These are phyloP conservation scores for Fusarium chaquense DNA, from an alignment of 2,329 filamentous ascomycete species.

Conservation along the genomic window DNA sequence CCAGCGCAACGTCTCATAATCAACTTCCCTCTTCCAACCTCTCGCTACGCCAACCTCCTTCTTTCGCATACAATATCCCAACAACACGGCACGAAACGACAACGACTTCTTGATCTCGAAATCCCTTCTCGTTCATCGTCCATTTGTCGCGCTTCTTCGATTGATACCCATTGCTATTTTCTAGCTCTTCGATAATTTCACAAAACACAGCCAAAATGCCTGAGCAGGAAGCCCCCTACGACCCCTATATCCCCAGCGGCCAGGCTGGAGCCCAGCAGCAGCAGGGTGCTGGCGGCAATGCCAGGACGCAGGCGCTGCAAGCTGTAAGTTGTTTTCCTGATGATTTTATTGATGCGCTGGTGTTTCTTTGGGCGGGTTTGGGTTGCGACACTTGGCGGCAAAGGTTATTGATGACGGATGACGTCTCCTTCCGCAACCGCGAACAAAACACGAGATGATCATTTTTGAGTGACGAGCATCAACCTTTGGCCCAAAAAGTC, in stretches of 20 bases:
- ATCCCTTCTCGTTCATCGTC: constrained; percentile 18
- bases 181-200: constrained; percentile 18
- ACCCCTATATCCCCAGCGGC: constrained; percentile 87
- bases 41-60: constrained; percentile 44
- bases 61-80: constrained; percentile 38
- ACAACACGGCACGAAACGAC: constrained; percentile 20
- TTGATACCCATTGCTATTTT: constrained; percentile 32
- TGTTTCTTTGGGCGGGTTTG: constrained; percentile 26
- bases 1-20: constrained; percentile 47
- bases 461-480: background rate
- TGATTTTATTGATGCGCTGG: constrained; percentile 33
- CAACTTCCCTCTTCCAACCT: constrained; percentile 47
- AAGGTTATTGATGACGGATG: constrained; percentile 24
- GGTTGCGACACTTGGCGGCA: constrained; percentile 34
- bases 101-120: constrained; percentile 31
- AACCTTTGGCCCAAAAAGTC: background rate
- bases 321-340: constrained; percentile 71
- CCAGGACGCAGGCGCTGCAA: constrained; percentile 76
- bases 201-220: constrained; percentile 58
- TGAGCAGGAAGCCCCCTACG: constrained; percentile 75
- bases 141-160: constrained; percentile 30
- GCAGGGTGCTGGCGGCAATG: constrained; percentile 61
- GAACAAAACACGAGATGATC: constrained; percentile 6
- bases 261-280: constrained; percentile 58
- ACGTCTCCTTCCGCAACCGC: constrained; percentile 14